phyloP scores from a whole-genome alignment of 257 asterid genomes.

The Asclepias syriaca region DNA sequence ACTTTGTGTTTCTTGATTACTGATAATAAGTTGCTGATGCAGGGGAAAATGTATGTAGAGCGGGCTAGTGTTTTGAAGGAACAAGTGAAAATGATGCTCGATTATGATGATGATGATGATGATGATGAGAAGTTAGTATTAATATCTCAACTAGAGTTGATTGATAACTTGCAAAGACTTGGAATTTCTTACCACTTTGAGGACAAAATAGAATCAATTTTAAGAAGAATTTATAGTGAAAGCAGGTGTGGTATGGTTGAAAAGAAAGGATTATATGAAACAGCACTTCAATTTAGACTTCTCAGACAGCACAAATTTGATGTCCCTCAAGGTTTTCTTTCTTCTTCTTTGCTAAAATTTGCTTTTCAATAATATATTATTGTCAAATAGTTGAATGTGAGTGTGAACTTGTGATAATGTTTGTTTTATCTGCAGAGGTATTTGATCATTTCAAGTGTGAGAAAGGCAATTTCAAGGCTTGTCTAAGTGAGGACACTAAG shows the following conservation, averaged over 20 bases:
- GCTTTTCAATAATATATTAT: too few species aligned
- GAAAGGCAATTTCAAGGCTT: slow-evolving; percentile 13
- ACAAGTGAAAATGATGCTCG: not conserved
- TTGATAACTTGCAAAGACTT: slow-evolving; percentile 14
- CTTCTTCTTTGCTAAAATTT: too few species aligned
- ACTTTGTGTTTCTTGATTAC: not conserved
- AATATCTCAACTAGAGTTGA: not conserved
- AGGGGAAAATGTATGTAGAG: not conserved
- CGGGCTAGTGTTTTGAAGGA: not conserved
- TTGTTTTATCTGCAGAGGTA: slow-evolving; percentile 11
- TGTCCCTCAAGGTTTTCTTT: slow-evolving; percentile 14
- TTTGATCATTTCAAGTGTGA: slow-evolving; percentile 19
- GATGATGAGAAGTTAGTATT: not conserved
- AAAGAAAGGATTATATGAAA: slow-evolving; percentile 6
- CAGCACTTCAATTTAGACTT: slow-evolving; percentile 25
- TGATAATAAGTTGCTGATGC: too few species aligned
- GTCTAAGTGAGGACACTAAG: slow-evolving; percentile 15
- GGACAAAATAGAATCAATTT: slow-evolving; percentile 3
- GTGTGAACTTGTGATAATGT: too few species aligned
- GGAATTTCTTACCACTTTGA: slow-evolving; percentile 11
- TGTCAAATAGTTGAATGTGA: too few species aligned
- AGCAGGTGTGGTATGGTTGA: too few species aligned
- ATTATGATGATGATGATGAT: not conserved
- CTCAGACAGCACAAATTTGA: slow-evolving; percentile 20
- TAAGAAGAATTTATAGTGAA: not conserved